Conservation (phyloP, 169 alveolate species). For the Prorocentrum cordatum region DNA sequence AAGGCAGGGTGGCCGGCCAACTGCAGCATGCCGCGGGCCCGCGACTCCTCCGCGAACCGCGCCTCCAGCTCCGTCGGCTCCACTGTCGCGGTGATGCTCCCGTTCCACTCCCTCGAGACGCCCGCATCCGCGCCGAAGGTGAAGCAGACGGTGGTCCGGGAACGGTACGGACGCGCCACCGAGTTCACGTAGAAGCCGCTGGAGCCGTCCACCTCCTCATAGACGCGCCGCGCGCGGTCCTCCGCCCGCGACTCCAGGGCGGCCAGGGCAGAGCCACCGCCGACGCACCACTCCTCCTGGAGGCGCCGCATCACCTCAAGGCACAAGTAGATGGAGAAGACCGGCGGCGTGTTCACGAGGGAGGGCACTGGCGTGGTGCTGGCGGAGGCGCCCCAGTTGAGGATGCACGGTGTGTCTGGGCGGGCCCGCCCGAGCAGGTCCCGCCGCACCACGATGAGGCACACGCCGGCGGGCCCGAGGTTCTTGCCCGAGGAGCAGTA, state of each 20-base stretch:
- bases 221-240: neutral
- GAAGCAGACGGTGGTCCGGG: constrained; percentile 13
- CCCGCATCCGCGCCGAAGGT: constrained; percentile 4
- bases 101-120: neutral
- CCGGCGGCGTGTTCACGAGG: constrained; percentile 28
- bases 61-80: neutral
- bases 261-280: neutral
- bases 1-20: constrained; percentile 9
- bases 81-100: constrained; percentile 17
- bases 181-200: constrained; percentile 3
- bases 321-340: neutral
- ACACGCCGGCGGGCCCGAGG: constrained; percentile 10
- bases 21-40: neutral
- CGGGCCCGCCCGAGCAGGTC: neutral
- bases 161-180: neutral
- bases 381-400: neutral
- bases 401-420: neutral
- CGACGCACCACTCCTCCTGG: too few relatives aligned
- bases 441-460: constrained; percentile 8
- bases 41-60: neutral
- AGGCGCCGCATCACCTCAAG: constrained; percentile 4
- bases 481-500: constrained; percentile 13
- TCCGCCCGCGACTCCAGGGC: neutral
- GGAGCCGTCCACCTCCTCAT: neutral
- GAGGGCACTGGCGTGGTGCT: neutral